phyloP scores from a whole-genome alignment of 352 stramenopile species.

The Aphanomyces cochlioides region DNA sequence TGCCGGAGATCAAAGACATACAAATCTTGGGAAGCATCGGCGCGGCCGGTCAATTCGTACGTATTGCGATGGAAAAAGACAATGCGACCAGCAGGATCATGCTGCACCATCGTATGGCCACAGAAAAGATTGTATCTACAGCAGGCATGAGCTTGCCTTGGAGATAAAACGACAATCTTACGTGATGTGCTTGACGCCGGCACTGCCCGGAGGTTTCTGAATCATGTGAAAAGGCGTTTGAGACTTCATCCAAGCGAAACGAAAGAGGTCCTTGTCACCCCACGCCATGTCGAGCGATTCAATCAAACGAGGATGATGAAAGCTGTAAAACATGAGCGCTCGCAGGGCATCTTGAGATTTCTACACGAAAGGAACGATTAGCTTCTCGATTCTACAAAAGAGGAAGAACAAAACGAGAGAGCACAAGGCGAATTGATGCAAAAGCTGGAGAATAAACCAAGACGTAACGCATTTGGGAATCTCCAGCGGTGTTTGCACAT shows the following conservation, averaged over 20 bases:
- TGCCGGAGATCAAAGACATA: background rate
- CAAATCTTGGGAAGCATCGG: slow-evolving; percentile 27
- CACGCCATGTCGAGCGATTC: slow-evolving; percentile 39
- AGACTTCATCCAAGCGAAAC: slow-evolving; percentile 53
- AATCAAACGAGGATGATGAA: slow-evolving; percentile 40
- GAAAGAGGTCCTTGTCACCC: slow-evolving; percentile 63
- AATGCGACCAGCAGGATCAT: slow-evolving; percentile 39
- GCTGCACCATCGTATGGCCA: slow-evolving; percentile 53
- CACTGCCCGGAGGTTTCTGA: slow-evolving; percentile 40
- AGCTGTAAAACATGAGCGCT: slow-evolving; percentile 47
- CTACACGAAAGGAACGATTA: background rate
- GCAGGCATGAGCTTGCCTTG: background rate
- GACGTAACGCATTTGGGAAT: no score
- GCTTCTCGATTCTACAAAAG: no score
- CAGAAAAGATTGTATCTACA: slow-evolving; percentile 42
- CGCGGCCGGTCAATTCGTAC: slow-evolving; percentile 38
- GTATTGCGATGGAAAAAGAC: slow-evolving; percentile 66
- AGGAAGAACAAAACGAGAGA: no score
- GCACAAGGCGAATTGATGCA: no score
- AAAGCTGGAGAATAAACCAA: no score
- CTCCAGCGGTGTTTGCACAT: no score
- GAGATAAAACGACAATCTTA: background rate
- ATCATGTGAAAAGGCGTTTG: slow-evolving; percentile 49
- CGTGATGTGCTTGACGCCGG: slow-evolving; percentile 40
- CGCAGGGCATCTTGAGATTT: slow-evolving; percentile 36